These are phyloP conservation scores for Pythium folliculosum DNA, from an alignment of 352 stramenopile genomes.

Conservation along the genomic window DNA sequence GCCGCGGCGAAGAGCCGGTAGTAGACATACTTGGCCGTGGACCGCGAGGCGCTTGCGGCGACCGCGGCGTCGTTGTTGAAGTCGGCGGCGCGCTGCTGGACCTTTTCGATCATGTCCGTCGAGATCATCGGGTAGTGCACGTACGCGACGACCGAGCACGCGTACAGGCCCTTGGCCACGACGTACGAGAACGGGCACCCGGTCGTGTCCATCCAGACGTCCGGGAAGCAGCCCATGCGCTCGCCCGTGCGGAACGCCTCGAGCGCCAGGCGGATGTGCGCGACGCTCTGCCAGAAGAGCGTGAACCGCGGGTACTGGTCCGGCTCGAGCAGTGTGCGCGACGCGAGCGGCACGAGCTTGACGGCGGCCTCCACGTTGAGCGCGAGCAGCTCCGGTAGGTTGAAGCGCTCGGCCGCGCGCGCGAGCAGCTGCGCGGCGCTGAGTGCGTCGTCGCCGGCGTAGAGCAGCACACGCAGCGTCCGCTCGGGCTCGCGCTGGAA, in stretches of 20 bases:
- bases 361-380: conserved; percentile 52
- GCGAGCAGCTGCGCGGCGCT: conserved; percentile 67
- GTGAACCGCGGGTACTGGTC: conserved; percentile 90
- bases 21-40: conserved; percentile 93
- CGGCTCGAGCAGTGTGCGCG: conserved; percentile 73
- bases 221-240: conserved; percentile 49
- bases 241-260: conserved; percentile 78
- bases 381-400: conserved; percentile 70
- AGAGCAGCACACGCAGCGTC: conserved; percentile 55
- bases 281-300: conserved; percentile 95
- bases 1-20: conserved; percentile 94
- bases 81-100: conserved; percentile 86
- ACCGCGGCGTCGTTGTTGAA: conserved; percentile 95
- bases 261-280: conserved; percentile 90
- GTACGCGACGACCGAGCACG: conserved; percentile 93
- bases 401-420: conserved; percentile 83
- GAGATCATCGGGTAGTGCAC: conserved; percentile 99
- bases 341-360: conserved; percentile 75
- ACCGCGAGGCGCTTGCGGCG: conserved; percentile 74
- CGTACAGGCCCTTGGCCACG: conserved; percentile 84
- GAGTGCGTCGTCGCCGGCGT: conserved; percentile 78
- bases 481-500: conserved; percentile 32
- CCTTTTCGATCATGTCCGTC: conserved; percentile 97
- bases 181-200: conserved; percentile 97
- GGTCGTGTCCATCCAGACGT: conserved; percentile 98